Percentiles rank a stretch among this genome's conserved stretches.
Evolutionary conservation across 352 stramenopile species (phyloP).

Genomic region (Phytophthora brassicae): DNA sequence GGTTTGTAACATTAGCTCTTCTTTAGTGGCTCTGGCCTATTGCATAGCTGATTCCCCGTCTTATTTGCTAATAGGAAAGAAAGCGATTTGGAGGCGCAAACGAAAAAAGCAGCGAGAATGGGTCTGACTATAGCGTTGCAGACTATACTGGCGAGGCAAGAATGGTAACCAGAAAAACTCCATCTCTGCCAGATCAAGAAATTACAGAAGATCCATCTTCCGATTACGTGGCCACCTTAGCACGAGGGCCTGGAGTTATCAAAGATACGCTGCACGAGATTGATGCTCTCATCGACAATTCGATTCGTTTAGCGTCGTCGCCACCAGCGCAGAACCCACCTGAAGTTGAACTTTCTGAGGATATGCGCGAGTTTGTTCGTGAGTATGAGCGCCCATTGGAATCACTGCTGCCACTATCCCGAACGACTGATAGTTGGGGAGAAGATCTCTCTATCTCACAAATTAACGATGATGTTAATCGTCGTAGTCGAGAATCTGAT

Average conservation of each 20-base stretch:
- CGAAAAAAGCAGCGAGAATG: background rate
- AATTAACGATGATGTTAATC: constrained; percentile 32
- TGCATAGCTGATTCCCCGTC: background rate
- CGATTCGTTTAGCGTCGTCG: constrained; percentile 16
- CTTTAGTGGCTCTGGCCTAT: background rate
- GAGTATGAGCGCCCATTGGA: constrained; percentile 54
- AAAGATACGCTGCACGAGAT: constrained; percentile 53
- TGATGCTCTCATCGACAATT: constrained; percentile 47
- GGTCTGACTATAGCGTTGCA: constrained; percentile 5
- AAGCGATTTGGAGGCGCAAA: constrained; percentile 16
- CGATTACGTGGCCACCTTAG: constrained; percentile 40
- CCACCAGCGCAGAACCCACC: constrained; percentile 11
- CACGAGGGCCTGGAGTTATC: constrained; percentile 41
- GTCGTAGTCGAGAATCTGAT: constrained; percentile 29
- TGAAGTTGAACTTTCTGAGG: constrained; percentile 23
- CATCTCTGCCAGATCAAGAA: constrained; percentile 17
- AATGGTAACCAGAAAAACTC: constrained; percentile 11
- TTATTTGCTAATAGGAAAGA: constrained; percentile 25
- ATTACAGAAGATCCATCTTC: constrained; percentile 27
- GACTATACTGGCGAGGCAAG: constrained; percentile 34
- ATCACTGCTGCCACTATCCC: constrained; percentile 52
- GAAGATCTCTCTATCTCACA: constrained; percentile 42
- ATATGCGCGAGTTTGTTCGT: constrained; percentile 47
- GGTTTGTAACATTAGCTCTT: constrained; percentile 31
- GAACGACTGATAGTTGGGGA: constrained; percentile 64